Base-by-base conservation (phyloP, 768 basidiomycete species). In the Tephrocybe sp. region DNA sequence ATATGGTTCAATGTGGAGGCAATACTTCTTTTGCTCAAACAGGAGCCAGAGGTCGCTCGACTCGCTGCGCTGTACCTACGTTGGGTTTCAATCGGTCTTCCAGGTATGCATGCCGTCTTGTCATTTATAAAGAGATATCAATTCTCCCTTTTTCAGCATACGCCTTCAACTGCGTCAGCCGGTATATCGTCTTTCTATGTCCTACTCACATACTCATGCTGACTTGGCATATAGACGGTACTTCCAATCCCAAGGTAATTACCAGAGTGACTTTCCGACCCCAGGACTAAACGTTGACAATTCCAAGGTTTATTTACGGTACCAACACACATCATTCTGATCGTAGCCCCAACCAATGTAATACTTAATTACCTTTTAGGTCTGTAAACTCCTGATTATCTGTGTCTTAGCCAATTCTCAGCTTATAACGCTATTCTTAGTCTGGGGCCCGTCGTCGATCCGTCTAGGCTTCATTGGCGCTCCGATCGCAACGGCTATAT, bases 381-480 rank as follows among this genome's bases (percentile, higher is more conserved):
- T 49, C n/a, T 16, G 12, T 3, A 9, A 5, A 35, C n/a, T 11
- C n/a, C 80, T 84, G 47, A 86, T 94, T 53, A 84, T 90, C 34
- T 66, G 88, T 35, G 5, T n/a, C 34, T 35, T 35, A 5, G 5
- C 34, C 34, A 5, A 5, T n/a, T 15, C 15, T 35, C 9, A 15
- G 34, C 6, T 11, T 5, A 9, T 49, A 70, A 88, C 19, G 80
- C 92, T n/a, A n/a, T n/a, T n/a, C 13, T 12, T 9, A 76, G 89
- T 94, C 0, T 92, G 89, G 90, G 92, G 92, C 1, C 91, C 92
- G 0, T 69, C 77, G 36, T 72, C 81, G 3, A 69, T 96, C 49
- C 75, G 87, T 11, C 70, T 98, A 2, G 95, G 95, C 1, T 98
- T 91, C 69, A 82, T 89, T 39, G 96, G 96, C 9, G 95, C 94